Evolutionary conservation across 2,329 filamentous ascomycete species (phyloP), one percentile per base, ranked within the genome.

Genomic region (Aphanoascus verrucosus): DNA sequence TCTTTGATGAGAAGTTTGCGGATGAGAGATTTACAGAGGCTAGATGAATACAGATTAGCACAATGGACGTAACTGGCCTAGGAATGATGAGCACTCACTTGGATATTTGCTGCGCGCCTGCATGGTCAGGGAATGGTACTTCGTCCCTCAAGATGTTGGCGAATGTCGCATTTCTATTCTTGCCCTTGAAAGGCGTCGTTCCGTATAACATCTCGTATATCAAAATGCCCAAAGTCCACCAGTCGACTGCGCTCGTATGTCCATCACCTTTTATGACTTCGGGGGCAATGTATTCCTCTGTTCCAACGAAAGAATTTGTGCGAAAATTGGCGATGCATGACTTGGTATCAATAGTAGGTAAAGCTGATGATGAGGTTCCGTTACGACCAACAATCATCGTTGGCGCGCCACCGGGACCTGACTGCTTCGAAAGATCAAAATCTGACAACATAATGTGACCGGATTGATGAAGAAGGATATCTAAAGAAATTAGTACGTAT

Each of bases 371-470:
- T 52, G 88, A 91, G 38, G 88, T 84, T 51, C 90, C 90, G 61
- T 87, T 90, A 68, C 88, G 89, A 61, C 87, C 88, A 57, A 96
- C 79, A 64, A 98, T 96, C 91, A 98, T 97, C 20, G 90, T 96
- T 47, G 93, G 93, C 65, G 91, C 91, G 73, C 93, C 93, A 65
- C 90, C 93, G 14, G 88, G 84, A 60, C 94, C 93, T 5, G 93
- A 98, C 72, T 98, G 93, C 72, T 98, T 98, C 8, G 90, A 96
- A 57, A 98, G 74, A 71, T 98, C 93, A 71, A 98, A 98, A 73
- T 98, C 93, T 57, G 93, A 97, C 68, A 98, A 80, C 93, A 98
- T 98, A 63, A 98, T 98, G 70, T 98, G 93, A 14, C 93, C 93
- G n/a, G 93, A 97, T 70, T 98, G 93, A 69, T 98, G 93, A 19